These are phyloP conservation scores for Beauveria sp. DNA, from an alignment of 2,329 filamentous ascomycete species.

Conservation along the genomic window DNA sequence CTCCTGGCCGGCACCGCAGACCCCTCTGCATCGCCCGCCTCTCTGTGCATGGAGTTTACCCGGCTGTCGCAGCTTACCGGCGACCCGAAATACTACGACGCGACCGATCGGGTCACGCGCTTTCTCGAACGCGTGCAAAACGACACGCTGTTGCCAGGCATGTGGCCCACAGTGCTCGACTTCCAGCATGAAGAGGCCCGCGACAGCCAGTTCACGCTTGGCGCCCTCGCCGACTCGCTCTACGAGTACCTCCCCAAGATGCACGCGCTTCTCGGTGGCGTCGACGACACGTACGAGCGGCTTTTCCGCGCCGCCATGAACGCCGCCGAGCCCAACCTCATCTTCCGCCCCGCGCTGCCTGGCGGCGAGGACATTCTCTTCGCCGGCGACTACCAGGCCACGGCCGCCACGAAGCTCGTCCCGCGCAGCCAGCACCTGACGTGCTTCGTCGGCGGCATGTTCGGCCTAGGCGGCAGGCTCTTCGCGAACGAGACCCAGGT, in stretches of 20 bases:
- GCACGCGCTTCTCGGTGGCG: slow-evolving; percentile 57
- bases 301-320: slow-evolving; percentile 42
- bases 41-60: slow-evolving; percentile 54
- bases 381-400: slow-evolving; percentile 26
- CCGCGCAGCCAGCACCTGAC: slow-evolving; percentile 46
- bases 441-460: slow-evolving; percentile 60
- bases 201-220: slow-evolving; percentile 33
- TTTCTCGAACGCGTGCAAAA: slow-evolving; percentile 45
- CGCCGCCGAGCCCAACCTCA: slow-evolving; percentile 49
- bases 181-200: slow-evolving; percentile 20
- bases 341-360: slow-evolving; percentile 59
- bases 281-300: slow-evolving; percentile 27
- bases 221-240: slow-evolving; percentile 47
- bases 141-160: slow-evolving; percentile 46
- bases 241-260: slow-evolving; percentile 62
- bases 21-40: slow-evolving; percentile 37
- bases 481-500: slow-evolving; percentile 45
- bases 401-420: slow-evolving; percentile 20
- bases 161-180: slow-evolving; percentile 55
- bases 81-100: slow-evolving; percentile 53
- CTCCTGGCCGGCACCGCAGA: slow-evolving; percentile 23
- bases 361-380: slow-evolving; percentile 52
- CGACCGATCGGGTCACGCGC: slow-evolving; percentile 48
- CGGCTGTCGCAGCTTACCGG: slow-evolving; percentile 54
- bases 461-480: slow-evolving; percentile 52